These are phyloP conservation scores for Dioszegia hungarica DNA, from an alignment of 768 basidiomycete genomes.

Conservation along the genomic window DNA sequence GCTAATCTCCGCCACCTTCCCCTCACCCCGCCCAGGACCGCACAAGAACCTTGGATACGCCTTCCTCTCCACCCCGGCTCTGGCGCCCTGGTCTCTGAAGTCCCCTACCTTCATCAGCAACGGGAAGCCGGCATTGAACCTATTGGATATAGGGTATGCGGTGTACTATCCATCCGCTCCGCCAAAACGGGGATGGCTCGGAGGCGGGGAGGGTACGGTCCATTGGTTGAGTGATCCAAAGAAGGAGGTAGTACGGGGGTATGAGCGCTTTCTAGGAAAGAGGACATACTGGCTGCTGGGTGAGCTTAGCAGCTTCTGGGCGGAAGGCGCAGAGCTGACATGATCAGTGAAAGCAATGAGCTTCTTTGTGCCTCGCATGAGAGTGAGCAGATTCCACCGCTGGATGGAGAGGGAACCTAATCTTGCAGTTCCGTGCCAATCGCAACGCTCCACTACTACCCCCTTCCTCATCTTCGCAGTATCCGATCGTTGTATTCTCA, in stretches of 20 bases:
- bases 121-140: conserved; percentile 10
- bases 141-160: conserved; percentile 23
- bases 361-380: conserved; percentile 19
- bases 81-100: conserved; percentile 9
- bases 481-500: conserved; percentile 72
- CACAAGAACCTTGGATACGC: conserved; percentile 25
- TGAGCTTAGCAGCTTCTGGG: neutral
- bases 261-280: conserved; percentile 29
- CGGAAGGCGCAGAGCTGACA: neutral
- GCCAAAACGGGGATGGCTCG: neutral
- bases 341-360: conserved; percentile 15
- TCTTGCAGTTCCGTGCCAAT: conserved; percentile 18
- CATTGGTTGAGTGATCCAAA: conserved; percentile 30
- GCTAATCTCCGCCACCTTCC: conserved; percentile 20
- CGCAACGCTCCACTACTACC: conserved; percentile 2
- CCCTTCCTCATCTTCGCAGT: neutral
- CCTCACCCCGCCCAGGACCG: conserved; percentile 18
- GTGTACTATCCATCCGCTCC: conserved; percentile 26
- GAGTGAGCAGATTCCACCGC: conserved; percentile 8
- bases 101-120: conserved; percentile 11
- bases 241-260: conserved; percentile 22
- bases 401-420: neutral
- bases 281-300: conserved; percentile 8
- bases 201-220: conserved; percentile 8
- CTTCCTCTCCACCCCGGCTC: conserved; percentile 13